phyloP scores from a whole-genome alignment of 192 early-diverging fungal species.

The Piromyces finnis region DNA sequence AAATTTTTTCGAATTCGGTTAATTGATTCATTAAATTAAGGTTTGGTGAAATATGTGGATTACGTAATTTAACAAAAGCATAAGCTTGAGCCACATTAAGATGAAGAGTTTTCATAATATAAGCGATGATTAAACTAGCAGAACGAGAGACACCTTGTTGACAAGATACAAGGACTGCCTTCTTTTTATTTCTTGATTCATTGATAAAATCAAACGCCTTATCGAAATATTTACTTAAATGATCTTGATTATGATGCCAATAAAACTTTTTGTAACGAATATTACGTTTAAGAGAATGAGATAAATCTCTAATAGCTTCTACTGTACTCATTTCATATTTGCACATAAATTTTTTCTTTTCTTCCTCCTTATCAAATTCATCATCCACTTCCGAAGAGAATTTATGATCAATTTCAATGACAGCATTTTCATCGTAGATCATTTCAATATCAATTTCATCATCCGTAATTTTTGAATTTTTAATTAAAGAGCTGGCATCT shows the following conservation, averaged over 20 bases:
- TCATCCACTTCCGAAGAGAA: neutral
- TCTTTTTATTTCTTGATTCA: conserved; percentile 11
- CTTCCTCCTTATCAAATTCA: neutral
- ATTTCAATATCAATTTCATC: neutral
- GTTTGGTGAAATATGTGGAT: conserved; percentile 66
- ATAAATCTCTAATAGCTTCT: neutral
- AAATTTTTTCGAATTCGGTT: conserved; percentile 35
- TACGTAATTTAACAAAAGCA: conserved; percentile 47
- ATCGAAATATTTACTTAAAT: conserved; percentile 38
- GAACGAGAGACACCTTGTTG: conserved; percentile 78
- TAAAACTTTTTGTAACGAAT: conserved; percentile 36
- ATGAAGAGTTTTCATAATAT: conserved; percentile 56
- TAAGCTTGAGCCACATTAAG: conserved; percentile 46
- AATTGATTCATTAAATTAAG: conserved; percentile 64
- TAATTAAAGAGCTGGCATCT: neutral
- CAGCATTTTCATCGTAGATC: neutral
- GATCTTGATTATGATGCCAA: conserved; percentile 60
- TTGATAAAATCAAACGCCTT: conserved; percentile 50
- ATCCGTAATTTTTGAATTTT: neutral
- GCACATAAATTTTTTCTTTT: neutral
- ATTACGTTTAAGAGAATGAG: conserved; percentile 8
- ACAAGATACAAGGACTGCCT: conserved; percentile 58
- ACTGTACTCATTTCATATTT: neutral
- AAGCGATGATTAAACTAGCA: conserved; percentile 68
- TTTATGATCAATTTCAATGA: neutral